These are phyloP conservation scores for Biscutella laevigata DNA, from an alignment of 441 rosid species.

Conservation along the genomic window DNA sequence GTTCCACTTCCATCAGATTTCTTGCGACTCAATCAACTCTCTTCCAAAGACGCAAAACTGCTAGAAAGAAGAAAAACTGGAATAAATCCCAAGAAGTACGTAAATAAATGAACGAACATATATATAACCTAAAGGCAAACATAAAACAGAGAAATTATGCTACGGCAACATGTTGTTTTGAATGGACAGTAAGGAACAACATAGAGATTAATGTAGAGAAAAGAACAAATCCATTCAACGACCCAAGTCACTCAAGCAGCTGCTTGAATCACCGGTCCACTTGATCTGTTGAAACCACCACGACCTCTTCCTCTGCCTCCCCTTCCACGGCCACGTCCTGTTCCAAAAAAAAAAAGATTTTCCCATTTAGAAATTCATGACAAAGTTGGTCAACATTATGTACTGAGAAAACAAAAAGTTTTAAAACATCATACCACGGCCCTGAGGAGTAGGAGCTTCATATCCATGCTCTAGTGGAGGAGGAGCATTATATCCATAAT, in stretches of 20 bases:
- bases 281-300: conserved; percentile 58
- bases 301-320: conserved; percentile 74
- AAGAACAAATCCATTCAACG: conserved; percentile 16
- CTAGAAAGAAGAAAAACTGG: not conserved
- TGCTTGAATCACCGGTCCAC: conserved; percentile 45
- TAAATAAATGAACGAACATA: conserved; percentile 22
- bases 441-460: conserved; percentile 58
- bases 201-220: conserved; percentile 23
- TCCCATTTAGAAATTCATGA: not conserved
- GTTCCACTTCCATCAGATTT: not conserved
- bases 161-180: conserved; percentile 10
- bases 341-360: not conserved
- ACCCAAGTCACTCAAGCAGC: conserved; percentile 34
- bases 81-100: not conserved
- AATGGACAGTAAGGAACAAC: conserved; percentile 18
- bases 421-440: conserved; percentile 36
- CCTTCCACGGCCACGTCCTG: conserved; percentile 82
- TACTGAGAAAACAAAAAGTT: not conserved
- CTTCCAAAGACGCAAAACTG: conserved; percentile 8
- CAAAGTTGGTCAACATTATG: not conserved
- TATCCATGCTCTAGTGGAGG: conserved; percentile 57
- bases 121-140: conserved; percentile 16
- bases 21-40: not conserved
- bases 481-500: conserved; percentile 42
- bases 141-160: conserved; percentile 21